These are phyloP conservation scores for Orobanche coerulescens DNA, from an alignment of 257 asterid species.

Conservation along the genomic window DNA sequence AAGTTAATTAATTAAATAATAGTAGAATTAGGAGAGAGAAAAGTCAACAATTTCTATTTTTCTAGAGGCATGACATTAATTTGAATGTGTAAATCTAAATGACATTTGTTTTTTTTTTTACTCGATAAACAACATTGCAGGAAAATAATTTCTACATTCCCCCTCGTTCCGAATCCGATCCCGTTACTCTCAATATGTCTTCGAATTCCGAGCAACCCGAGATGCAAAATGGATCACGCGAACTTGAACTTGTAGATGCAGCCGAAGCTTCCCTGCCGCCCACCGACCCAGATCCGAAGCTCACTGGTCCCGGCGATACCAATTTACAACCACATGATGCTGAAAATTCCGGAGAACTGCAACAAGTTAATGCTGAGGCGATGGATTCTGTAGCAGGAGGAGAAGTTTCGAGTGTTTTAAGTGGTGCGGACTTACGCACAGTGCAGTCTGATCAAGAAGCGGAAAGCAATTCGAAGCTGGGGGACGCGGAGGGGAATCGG, in stretches of 20 bases:
- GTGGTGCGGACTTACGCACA: conserved; percentile 26
- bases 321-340: conserved; percentile 34
- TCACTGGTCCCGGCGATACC: conserved; percentile 33
- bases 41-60: too few species aligned
- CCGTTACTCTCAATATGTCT: conserved; percentile 30
- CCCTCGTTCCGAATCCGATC: conserved; percentile 27
- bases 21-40: too few species aligned
- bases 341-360: conserved; percentile 31
- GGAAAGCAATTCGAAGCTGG: conserved; percentile 35
- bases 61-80: too few species aligned
- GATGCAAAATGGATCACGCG: conserved; percentile 34
- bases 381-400: conserved; percentile 29
- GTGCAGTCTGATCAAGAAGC: conserved; percentile 28
- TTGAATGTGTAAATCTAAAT: too few species aligned
- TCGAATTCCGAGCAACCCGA: conserved; percentile 36
- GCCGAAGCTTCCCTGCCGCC: conserved; percentile 28
- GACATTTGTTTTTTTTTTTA: too few species aligned
- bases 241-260: conserved; percentile 24
- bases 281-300: conserved; percentile 44
- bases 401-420: conserved; percentile 29
- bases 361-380: conserved; percentile 28
- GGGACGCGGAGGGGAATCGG: conserved; percentile 53
- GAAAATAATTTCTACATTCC: conserved; percentile 20
- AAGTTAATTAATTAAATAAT: too few species aligned
- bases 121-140: too few species aligned